Base-by-base conservation (phyloP, 345 rosid genomes). In the Aquilaria yunnanensis region DNA sequence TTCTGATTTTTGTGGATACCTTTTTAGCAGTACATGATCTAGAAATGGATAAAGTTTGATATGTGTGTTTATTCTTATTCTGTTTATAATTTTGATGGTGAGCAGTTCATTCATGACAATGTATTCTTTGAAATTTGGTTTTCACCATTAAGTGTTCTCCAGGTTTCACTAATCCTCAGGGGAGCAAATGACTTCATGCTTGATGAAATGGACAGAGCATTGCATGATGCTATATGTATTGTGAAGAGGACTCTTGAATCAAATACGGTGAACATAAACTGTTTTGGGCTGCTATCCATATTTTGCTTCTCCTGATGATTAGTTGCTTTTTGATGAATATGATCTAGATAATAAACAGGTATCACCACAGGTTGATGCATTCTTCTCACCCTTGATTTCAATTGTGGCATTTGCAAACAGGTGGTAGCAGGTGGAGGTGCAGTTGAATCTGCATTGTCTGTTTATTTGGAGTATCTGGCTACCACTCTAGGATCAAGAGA, bases 341-440 rank as follows among this genome's bases (percentile, higher is more conserved):
- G 3, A 37, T n/a, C 23, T 56, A 43, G 33, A 47, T 23, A 23
- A 43, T 48, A 30, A 1, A 49, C 6, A 9, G 23, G 23, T 4
- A 29, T 53, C 12, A n/a, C 32, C 10, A 29, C 61, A 32, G 33
- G 12, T 61, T 7, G 1, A 37, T 58, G 12, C 8, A 10, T 59
- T 10, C 9, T 31, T 10, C 29, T 33, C 47, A 49, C 64, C 45
- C 41, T 56, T 57, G 54, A 14, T 47, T 37, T 34, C 53, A 12
- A 0, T 29, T 61, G 51, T 63, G 46, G 57, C 63, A 14, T 59
- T 63, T 64, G 56, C 34, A 32, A 77, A 30, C 81, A 90, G 99
- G 97, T 90, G 54, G 99, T 94, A 47, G 99, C 97, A 1, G 99
- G 97, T 63, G 99, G 99, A 70, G 99, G 97, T 63, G 99, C 99